Percentiles rank a stretch among this genome's conserved stretches.
Evolutionary conservation across 495 filamentous ascomycete species (phyloP).

Genomic region (Annulohypoxylon stygium): DNA sequence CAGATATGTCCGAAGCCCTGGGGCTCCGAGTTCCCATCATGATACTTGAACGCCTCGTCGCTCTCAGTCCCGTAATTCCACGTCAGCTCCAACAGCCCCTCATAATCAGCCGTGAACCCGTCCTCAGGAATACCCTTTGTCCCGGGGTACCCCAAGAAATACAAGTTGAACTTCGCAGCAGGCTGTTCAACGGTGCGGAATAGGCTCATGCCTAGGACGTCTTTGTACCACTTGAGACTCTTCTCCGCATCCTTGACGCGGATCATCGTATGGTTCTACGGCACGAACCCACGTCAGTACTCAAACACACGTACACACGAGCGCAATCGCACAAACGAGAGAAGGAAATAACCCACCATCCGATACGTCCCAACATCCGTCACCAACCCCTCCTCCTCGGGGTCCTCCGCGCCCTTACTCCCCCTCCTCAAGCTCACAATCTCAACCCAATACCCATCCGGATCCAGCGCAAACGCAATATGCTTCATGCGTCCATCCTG

Average conservation of each 20-base stretch:
- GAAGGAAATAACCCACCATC: constrained; percentile 61
- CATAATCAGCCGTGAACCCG: constrained; percentile 71
- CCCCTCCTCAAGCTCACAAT: constrained; percentile 65
- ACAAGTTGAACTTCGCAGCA: constrained; percentile 84
- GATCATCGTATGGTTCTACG: constrained; percentile 91
- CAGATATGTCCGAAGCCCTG: constrained; percentile 96
- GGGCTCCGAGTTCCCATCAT: constrained; percentile 90
- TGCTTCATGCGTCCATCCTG: constrained; percentile 87
- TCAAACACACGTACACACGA: no score
- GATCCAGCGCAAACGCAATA: constrained; percentile 94
- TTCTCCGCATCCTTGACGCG: constrained; percentile 90
- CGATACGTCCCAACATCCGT: constrained; percentile 59
- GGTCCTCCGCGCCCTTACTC: constrained; percentile 49
- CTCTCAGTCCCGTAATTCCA: constrained; percentile 99
- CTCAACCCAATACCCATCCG: constrained; percentile 94
- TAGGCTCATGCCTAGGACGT: constrained; percentile 88
- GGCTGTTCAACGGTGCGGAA: constrained; percentile 77
- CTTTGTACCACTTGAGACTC: constrained; percentile 90
- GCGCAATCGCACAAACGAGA: no score
- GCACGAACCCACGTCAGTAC: constrained; percentile 61
- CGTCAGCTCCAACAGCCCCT: constrained; percentile 90
- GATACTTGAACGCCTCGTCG: constrained; percentile 84
- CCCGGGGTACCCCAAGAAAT: constrained; percentile 87
- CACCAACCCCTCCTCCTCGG: constrained; percentile 52
- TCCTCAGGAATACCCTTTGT: constrained; percentile 61